Percentiles rank a stretch among this genome's conserved stretches.
phyloP scores from a whole-genome alignment of 2,329 filamentous ascomycete genomes.

The Trichoderma sp. region DNA sequence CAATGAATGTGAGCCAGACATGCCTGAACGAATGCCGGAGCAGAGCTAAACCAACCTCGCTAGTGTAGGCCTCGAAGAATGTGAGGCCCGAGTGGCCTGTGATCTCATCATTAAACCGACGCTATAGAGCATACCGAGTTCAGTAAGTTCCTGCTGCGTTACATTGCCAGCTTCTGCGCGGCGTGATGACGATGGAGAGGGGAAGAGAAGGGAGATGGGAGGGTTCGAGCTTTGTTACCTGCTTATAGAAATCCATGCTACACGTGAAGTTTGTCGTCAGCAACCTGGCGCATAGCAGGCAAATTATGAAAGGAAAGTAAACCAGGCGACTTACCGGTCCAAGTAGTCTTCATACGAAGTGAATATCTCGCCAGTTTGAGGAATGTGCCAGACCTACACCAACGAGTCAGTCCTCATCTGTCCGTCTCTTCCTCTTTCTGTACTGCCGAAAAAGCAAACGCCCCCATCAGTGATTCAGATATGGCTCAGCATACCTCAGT shows the following conservation, averaged over 20 bases:
- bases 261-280: constrained; percentile 28
- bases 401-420: not conserved
- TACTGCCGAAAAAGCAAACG: not conserved
- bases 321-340: constrained; percentile 62
- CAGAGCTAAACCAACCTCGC: constrained; percentile 67
- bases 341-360: constrained; percentile 86
- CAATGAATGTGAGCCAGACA: not conserved
- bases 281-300: not conserved
- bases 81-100: constrained; percentile 88
- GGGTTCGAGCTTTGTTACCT: constrained; percentile 54
- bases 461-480: not conserved
- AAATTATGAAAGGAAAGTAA: not conserved
- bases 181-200: too few relatives aligned
- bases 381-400: constrained; percentile 83
- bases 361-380: constrained; percentile 88
- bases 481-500: constrained; percentile 65
- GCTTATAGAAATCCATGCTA: constrained; percentile 91
- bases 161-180: constrained; percentile 13
- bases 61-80: constrained; percentile 90
- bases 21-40: not conserved
- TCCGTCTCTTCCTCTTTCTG: not conserved
- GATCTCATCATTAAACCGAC: constrained; percentile 92
- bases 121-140: constrained; percentile 50
- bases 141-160: not conserved
- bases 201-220: not conserved